Conservation (phyloP, 495 filamentous ascomycete species). For the Ramalina intermedia region DNA sequence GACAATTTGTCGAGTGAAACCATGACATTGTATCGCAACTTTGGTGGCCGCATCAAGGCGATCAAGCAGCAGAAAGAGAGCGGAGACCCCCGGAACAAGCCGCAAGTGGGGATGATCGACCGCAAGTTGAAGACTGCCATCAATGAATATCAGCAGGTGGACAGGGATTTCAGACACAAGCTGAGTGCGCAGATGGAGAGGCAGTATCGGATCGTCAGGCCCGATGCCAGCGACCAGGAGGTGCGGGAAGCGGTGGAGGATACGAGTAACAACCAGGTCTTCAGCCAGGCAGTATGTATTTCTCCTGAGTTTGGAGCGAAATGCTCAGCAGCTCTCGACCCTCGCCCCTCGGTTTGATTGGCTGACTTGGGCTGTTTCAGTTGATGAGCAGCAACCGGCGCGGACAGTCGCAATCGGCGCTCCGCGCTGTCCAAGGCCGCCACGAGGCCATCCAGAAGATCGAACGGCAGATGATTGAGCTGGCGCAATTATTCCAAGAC, state of each 20-base stretch:
- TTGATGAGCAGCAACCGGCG: constrained; percentile 55
- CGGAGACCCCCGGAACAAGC: constrained; percentile 49
- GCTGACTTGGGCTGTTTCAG: constrained; percentile 3
- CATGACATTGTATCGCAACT: constrained; percentile 61
- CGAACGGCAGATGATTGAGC: constrained; percentile 71
- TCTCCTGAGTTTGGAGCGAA: not conserved
- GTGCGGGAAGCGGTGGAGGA: constrained; percentile 62
- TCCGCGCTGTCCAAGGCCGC: constrained; percentile 63
- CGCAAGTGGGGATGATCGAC: constrained; percentile 67
- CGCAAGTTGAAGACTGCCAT: constrained; percentile 65
- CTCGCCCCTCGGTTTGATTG: not conserved
- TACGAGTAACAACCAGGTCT: constrained; percentile 52
- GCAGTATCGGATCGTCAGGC: constrained; percentile 79
- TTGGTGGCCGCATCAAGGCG: constrained; percentile 58
- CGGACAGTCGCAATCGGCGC: constrained; percentile 62
- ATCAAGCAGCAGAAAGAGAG: constrained; percentile 69
- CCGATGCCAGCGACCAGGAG: constrained; percentile 70
- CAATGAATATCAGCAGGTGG: constrained; percentile 62
- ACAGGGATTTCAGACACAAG: constrained; percentile 60
- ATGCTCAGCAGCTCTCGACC: constrained; percentile 5
- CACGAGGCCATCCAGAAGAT: constrained; percentile 87
- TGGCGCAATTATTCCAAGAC: constrained; percentile 71
- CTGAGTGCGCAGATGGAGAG: constrained; percentile 70
- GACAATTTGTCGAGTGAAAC: constrained; percentile 51
- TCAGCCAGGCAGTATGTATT: constrained; percentile 61